Percentiles rank a stretch among this genome's conserved stretches.
phyloP scores from a whole-genome alignment of 768 basidiomycete species.

The Rhodotorula babjevae region DNA sequence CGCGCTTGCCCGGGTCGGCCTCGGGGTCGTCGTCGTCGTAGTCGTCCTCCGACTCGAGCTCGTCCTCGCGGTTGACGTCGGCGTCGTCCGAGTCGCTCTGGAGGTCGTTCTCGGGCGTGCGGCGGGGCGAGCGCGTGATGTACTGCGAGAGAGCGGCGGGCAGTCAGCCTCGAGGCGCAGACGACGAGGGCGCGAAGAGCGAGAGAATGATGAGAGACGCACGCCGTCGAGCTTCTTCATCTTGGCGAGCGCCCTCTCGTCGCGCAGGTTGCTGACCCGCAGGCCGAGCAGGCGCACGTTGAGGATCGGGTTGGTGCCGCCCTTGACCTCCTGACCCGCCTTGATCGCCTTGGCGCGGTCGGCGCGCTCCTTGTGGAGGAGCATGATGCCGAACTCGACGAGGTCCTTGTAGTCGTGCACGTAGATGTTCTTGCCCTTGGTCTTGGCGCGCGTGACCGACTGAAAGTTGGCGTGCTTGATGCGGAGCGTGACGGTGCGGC shows the following conservation, averaged over 20 bases:
- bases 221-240: constrained; percentile 31
- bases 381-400: constrained; percentile 69
- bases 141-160: not conserved
- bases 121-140: not conserved
- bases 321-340: constrained; percentile 27
- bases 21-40: constrained; percentile 7
- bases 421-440: constrained; percentile 67
- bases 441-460: constrained; percentile 80
- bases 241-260: constrained; percentile 47
- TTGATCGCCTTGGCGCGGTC: constrained; percentile 10
- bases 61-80: constrained; percentile 12
- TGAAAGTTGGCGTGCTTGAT: constrained; percentile 88
- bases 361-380: constrained; percentile 74
- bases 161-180: not conserved
- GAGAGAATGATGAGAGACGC: not conserved
- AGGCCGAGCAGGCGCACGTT: constrained; percentile 70
- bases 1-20: constrained; percentile 6
- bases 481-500: constrained; percentile 86
- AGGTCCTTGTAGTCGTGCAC: constrained; percentile 58
- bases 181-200: not conserved
- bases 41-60: not conserved
- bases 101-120: not conserved
- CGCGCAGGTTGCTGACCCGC: constrained; percentile 80
- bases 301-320: constrained; percentile 53
- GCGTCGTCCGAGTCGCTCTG: constrained; percentile 18